phyloP scores from a whole-genome alignment of 352 stramenopile genomes.

The Phytophthora hibernalis region DNA sequence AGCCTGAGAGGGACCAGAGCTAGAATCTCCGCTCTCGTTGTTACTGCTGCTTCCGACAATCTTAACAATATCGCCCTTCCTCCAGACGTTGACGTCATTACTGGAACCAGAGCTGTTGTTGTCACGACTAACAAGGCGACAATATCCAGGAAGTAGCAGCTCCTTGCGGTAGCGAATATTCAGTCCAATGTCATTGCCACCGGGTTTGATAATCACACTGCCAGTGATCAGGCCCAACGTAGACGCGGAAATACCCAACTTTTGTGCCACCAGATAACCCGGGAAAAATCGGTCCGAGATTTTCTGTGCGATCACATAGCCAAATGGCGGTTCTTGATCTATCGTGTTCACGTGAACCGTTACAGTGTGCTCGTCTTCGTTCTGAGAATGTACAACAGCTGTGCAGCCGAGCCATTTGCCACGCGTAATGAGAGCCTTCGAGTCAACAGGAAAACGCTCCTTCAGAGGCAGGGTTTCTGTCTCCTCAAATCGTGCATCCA shows the following conservation, averaged over 20 bases:
- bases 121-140: constrained; percentile 60
- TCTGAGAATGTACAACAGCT: constrained; percentile 71
- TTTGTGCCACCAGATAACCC: constrained; percentile 83
- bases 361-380: constrained; percentile 81
- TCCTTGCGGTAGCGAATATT: constrained; percentile 87
- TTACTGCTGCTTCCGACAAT: constrained; percentile 89
- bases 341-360: constrained; percentile 93
- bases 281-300: constrained; percentile 91
- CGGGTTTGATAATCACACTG: constrained; percentile 94
- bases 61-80: constrained; percentile 91
- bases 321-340: constrained; percentile 96
- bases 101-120: constrained; percentile 18
- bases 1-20: constrained; percentile 1
- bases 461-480: constrained; percentile 77
- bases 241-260: constrained; percentile 92
- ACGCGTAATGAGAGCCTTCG: constrained; percentile 88
- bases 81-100: constrained; percentile 80
- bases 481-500: constrained; percentile 96
- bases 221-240: constrained; percentile 95
- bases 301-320: constrained; percentile 92
- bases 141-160: constrained; percentile 93
- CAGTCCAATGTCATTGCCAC: constrained; percentile 90
- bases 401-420: constrained; percentile 93
- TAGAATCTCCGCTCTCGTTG: constrained; percentile 8
- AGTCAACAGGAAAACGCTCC: constrained; percentile 91